A percentile compares a stretch with the other conserved stretches of the same genome.
Conservation (phyloP, 2,329 filamentous ascomycete genomes). For the Dactylellina leptospora region DNA sequence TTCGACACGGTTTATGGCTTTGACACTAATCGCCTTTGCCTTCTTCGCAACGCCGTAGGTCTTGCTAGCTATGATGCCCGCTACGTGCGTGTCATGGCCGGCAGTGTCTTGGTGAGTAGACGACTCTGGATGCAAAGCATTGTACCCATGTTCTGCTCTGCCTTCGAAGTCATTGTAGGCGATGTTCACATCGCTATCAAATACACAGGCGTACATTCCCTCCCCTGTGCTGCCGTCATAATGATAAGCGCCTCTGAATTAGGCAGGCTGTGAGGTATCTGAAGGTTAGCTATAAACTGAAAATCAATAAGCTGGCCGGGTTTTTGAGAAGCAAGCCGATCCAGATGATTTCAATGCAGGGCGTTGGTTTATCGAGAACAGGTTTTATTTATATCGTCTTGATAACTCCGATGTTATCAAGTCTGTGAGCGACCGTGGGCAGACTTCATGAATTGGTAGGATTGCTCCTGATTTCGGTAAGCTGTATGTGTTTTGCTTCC, state of each 20-base stretch:
- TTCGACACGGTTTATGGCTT: constrained; percentile 62
- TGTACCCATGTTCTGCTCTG: constrained; percentile 60
- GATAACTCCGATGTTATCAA: not conserved
- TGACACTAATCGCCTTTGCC: constrained; percentile 63
- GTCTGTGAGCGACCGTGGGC: constrained; percentile 57
- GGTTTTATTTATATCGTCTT: not conserved
- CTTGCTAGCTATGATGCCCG: constrained; percentile 59
- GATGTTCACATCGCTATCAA: constrained; percentile 59
- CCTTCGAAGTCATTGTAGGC: constrained; percentile 59
- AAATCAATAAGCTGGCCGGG: not conserved
- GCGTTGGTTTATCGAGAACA: not conserved
- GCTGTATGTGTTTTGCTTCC: not conserved
- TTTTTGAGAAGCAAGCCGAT: no score
- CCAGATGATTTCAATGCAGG: not conserved
- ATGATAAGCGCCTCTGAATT: constrained; percentile 57
- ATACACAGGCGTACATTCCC: constrained; percentile 60
- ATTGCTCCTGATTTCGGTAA: constrained; percentile 1
- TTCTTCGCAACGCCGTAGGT: constrained; percentile 62
- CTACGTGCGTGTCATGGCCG: constrained; percentile 61
- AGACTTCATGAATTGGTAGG: constrained; percentile 44
- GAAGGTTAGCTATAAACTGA: not conserved
- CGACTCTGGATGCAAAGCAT: constrained; percentile 55
- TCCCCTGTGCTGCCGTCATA: constrained; percentile 60
- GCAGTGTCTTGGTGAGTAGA: constrained; percentile 54
- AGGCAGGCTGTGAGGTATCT: not conserved